Percentiles rank a stretch among this genome's conserved stretches.
Conservation (phyloP, 2,329 filamentous ascomycete species). For the Pseudogymnoascus pannorum region DNA sequence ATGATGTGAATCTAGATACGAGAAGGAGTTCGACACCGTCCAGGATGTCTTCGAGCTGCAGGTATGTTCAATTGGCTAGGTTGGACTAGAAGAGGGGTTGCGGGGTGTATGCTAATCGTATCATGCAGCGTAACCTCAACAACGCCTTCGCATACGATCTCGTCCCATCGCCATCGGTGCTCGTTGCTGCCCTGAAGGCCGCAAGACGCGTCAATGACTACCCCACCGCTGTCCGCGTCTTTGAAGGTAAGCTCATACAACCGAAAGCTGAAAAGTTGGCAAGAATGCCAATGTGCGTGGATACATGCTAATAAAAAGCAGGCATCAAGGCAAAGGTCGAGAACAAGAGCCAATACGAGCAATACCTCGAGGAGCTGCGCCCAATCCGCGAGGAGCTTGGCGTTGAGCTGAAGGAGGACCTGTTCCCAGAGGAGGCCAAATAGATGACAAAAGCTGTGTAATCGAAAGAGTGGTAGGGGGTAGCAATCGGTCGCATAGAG, state of each 20-base stretch:
- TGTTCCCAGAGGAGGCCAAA: slow-evolving; percentile 64
- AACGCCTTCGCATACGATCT: slow-evolving; percentile 99
- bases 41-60: slow-evolving; percentile 99
- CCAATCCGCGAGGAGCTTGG: slow-evolving; percentile 88
- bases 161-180: slow-evolving; percentile 85
- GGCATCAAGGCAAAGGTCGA: slow-evolving; percentile 99
- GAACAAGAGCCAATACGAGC: slow-evolving; percentile 94
- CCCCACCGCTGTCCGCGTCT: slow-evolving; percentile 95
- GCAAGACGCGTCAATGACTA: slow-evolving; percentile 96
- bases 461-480: neutral
- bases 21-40: slow-evolving; percentile 97
- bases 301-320: slow-evolving; percentile 34
- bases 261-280: neutral
- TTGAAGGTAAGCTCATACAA: slow-evolving; percentile 67
- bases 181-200: slow-evolving; percentile 85
- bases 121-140: slow-evolving; percentile 79
- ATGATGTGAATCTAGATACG: slow-evolving; percentile 59
- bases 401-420: slow-evolving; percentile 81
- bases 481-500: slow-evolving; percentile 7
- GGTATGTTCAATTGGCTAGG: slow-evolving; percentile 47
- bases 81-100: slow-evolving; percentile 5
- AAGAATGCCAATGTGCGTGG: neutral
- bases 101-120: slow-evolving; percentile 18
- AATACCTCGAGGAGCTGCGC: slow-evolving; percentile 92
- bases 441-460: slow-evolving; percentile 18